Percentiles rank a stretch among this genome's conserved stretches.
Conservation (phyloP, 2,329 filamentous ascomycete genomes). For the Fusarium torreyae region DNA sequence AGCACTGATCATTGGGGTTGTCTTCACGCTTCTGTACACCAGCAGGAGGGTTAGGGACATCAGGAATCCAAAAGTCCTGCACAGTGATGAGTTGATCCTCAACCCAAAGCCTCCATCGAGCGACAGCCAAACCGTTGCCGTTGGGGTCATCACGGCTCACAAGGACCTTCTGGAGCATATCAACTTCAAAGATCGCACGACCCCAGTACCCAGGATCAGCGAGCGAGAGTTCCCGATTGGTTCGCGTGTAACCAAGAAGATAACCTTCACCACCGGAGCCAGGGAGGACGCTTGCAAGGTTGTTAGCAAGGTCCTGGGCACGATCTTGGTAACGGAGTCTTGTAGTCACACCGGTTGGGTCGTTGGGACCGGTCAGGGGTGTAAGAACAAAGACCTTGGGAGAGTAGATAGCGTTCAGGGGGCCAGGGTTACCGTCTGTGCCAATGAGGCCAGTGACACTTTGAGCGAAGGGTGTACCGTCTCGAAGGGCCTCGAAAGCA, state of each 20-base stretch:
- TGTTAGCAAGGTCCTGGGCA: slow-evolving; percentile 8
- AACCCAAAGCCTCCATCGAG: slow-evolving; percentile 43
- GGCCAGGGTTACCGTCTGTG: slow-evolving; percentile 13
- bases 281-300: slow-evolving; percentile 18
- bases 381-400: slow-evolving; percentile 39
- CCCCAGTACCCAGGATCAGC: slow-evolving; percentile 1
- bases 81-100: slow-evolving; percentile 33
- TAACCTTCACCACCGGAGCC: slow-evolving; percentile 16
- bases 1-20: slow-evolving; percentile 11
- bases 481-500: slow-evolving; percentile 28
- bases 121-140: slow-evolving; percentile 11
- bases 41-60: too few species aligned
- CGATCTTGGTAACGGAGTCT: slow-evolving; percentile 19
- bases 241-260: slow-evolving; percentile 32
- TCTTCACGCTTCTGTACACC: slow-evolving; percentile 17
- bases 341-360: slow-evolving; percentile 6
- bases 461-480: slow-evolving; percentile 11
- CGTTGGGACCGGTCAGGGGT: slow-evolving; percentile 15
- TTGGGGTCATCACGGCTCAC: neutral
- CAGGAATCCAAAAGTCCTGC: slow-evolving; percentile 27
- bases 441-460: slow-evolving; percentile 25
- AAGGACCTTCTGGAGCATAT: slow-evolving; percentile 21
- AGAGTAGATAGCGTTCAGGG: slow-evolving; percentile 20
- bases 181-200: slow-evolving; percentile 33
- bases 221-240: slow-evolving; percentile 7